Base-by-base conservation (phyloP, 2,329 filamentous ascomycete species). In the Pseudogymnoascus verrucosus region DNA sequence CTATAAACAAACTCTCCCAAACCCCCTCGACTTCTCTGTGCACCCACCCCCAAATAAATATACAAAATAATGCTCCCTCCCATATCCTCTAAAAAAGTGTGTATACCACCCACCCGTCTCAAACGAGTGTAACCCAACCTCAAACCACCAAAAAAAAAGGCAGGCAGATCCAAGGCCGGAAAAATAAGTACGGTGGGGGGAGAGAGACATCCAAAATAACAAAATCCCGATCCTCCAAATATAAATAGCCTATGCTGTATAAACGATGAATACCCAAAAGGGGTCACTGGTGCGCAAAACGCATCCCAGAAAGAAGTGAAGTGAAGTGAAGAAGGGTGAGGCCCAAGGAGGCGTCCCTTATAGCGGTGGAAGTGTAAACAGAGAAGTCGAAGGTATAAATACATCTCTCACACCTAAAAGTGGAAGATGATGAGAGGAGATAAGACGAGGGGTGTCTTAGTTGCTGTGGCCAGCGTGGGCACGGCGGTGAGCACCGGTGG, bases 331-430 rank as follows among this genome's bases (percentile, higher is more conserved):
- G 51, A 57, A 34, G 51, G 28, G 19, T 10, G 8, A 31, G n/a
- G n/a, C 10, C 51, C 28, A 34, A 57, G 11, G 26, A 8, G 51
- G 51, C 51, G 51, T 57, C 28, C 51, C 28, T 34, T 34, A 19
- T 21, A 16, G 51, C 21, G 11, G 11, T 34, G n/a, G 51, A 54
- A 54, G 51, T 57, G 51, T 57, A 34, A 19, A 57, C 47, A 57
- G 47, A 57, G 47, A 57, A 57, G 47, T 57, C 47, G 47, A 57
- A 57, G 47, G 47, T 57, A 57, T 57, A 57, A 57, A 57, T 57
- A 57, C 51, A 54, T 54, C 47, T 31, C 47, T 54, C 47, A 54
- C 47, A 57, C 51, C 51, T 57, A 21, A 57, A 19, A 57, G 28
- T 34, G 51, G 51, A 57, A n/a, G 51, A 57, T 57, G 51, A 34